Percentiles rank a stretch among this genome's conserved stretches.
phyloP scores from a whole-genome alignment of 106 monocot genomes.

The Vanilla planifolia region DNA sequence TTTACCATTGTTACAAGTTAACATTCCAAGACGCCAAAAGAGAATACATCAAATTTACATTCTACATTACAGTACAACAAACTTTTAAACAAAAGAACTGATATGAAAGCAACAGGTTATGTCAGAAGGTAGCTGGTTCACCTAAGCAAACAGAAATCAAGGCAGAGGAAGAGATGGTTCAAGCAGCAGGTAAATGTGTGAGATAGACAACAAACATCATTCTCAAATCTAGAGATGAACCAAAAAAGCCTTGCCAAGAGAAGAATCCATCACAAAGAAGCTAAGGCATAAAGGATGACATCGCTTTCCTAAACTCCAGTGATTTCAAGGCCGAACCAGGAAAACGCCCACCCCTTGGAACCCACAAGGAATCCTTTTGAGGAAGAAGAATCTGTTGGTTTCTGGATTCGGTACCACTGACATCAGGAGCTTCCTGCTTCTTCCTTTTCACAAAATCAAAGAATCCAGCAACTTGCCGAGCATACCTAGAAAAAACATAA shows the following conservation, averaged over 20 bases:
- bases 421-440: constrained; percentile 36
- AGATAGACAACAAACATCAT: no score
- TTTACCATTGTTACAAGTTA: no score
- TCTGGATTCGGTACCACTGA: constrained; percentile 7
- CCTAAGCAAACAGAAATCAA: neutral
- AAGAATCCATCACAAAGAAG: neutral
- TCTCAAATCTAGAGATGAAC: no score
- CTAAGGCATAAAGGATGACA: constrained; percentile 66
- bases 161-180: neutral
- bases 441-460: constrained; percentile 95
- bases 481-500: constrained; percentile 53
- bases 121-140: neutral
- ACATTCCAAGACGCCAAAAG: no score
- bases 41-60: constrained; percentile 2
- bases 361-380: constrained; percentile 52
- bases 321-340: constrained; percentile 44
- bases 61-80: constrained; percentile 2
- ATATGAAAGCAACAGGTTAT: neutral
- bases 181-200: neutral
- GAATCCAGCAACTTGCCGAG: constrained; percentile 90
- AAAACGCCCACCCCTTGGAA: constrained; percentile 31
- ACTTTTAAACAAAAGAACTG: neutral
- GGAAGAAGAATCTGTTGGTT: constrained; percentile 41
- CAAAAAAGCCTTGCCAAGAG: no score
- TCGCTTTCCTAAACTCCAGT: constrained; percentile 56